Base-by-base conservation (phyloP, 73 alveolate genomes). In the Paramecium bursaria region DNA sequence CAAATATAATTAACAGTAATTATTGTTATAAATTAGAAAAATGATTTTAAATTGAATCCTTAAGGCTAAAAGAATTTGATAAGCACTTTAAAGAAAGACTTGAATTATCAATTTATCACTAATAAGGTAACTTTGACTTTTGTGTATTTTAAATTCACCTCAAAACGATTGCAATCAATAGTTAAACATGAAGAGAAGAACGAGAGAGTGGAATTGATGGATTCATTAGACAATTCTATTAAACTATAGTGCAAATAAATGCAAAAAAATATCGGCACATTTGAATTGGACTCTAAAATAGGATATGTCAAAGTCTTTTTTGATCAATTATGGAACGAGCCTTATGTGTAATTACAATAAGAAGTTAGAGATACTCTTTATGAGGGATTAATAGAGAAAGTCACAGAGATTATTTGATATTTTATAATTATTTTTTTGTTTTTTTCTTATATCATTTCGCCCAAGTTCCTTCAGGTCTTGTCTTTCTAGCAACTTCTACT, bases 401-500 rank as follows among this genome's bases (percentile, higher is more conserved):
- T 67, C 10, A 21, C 82, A 67, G 82, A 67, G 35, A 39, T 67
- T 11, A 42, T 67, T 33, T 67, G 82, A 67, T 19, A 19, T 39
- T 39, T 39, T 7, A 39, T 39, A 39, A 7, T 7, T 39, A 39
- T 39, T 39, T 39, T n/a, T n/a, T n/a, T n/a, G n/a, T n/a, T n/a
- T n/a, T n/a, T n/a, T n/a, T n/a, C n/a, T n/a, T n/a, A n/a, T n/a
- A n/a, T n/a, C n/a, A n/a, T n/a, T n/a, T n/a, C n/a, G n/a, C n/a
- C n/a, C n/a, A n/a, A n/a, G n/a, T n/a, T n/a, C n/a, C n/a, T n/a
- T n/a, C n/a, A 10, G 82, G 60, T 67, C 82, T 67, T 79, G 51
- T 60, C 74, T 79, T 79, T 39, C 54, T 79, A 19, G 89, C 89
- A 48, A 79, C 54, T 79, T 79, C 89, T 39, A 57, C 89, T 79